Evolutionary conservation across 2,329 filamentous ascomycete species (phyloP), one percentile per base, ranked within the genome.

Genomic region (Alternaria viburni): DNA sequence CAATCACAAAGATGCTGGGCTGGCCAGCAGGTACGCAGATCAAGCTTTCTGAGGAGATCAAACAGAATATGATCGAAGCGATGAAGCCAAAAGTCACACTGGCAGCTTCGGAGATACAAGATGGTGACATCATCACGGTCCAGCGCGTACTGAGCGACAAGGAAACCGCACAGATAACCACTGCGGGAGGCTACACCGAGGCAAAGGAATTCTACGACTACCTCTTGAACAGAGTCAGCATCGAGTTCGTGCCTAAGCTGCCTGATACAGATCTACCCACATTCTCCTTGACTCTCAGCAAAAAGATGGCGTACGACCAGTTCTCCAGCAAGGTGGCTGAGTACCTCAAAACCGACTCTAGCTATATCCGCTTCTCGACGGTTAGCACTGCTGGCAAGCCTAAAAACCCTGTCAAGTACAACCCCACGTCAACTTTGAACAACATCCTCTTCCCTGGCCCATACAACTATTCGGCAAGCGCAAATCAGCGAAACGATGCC

Each of bases 71-170:
- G 94, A 97, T 99, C 69, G 96, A 99, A 77, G 86, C 88, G 7
- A 91, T 99, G 84, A 98, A 97, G 81, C 87, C 90, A 0, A 98
- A 97, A 82, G 89, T 93, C 75, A 93, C 93, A 0, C 86, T 99
- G 63, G 92, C 93, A 69, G 90, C 92, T 63, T 96, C 96, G 2
- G 96, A 99, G 79, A 91, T 99, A 23, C 95, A 98, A 77, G 95
- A 99, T 73, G 96, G 96, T 52, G 96, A 99, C 76, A 97, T 99
- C 70, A 89, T 99, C 60, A 97, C 94, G 76, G 97, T 98, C 82
- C 96, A 99, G 78, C 88, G 88, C 63, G 83, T 86, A 25, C 81
- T 87, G 36, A 80, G 79, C 25, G 85, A 86, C 19, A 84, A 84
- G 62, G 83, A 85, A 71, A 57, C 56, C 6, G 68, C 63, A 10